Base-by-base conservation (phyloP, 2,329 filamentous ascomycete species). In the Aschersonia sp. region DNA sequence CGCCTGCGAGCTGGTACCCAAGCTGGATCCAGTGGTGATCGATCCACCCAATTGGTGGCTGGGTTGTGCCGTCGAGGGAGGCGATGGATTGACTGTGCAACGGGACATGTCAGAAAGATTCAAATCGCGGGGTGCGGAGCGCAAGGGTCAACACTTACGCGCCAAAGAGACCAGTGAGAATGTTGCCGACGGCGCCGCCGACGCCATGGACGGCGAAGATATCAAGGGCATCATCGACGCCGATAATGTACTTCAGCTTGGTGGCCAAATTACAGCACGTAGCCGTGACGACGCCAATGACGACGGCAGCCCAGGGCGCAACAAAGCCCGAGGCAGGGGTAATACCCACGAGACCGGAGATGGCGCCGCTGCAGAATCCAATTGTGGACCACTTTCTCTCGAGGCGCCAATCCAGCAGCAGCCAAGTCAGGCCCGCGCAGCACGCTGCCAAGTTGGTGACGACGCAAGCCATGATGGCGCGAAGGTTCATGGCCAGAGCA, bases 151-250 rank as follows among this genome's bases (percentile, higher is more conserved):
- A 37, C 12, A 70, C 73, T 60, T 63, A 78, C 73, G 83, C 79
- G 55, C 77, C 84, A 60, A 90, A 87, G 52, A 90, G 67, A 53
- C 81, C 85, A 48, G 87, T 90, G 65, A 86, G 72, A 50, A 88
- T 65, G 57, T 94, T 84, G 45, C 87, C 87, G 49, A 83, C 73
- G 54, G 92, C 86, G 54, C 87, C 87, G 45, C 87, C 87, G 53
- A 94, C 69, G 58, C 78, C 87, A 76, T 94, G 87, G 66, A 92
- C 86, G 55, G 87, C 87, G 66, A 94, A 92, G 58, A 94, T 81
- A 69, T 94, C 87, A 66, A 94, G 84, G 5, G 84, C 83, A 61
- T 94, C 87, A 57, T 94, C 87, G 48, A 94, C 81, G 52, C 80
- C 80, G 59, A 94, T 72, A 45, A 74, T 47, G 57, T 77, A 82